Percentiles rank a stretch among this genome's conserved stretches.
These are phyloP conservation scores for Didymella glomerata DNA, from an alignment of 2,329 filamentous ascomycete genomes.

Conservation along the genomic window DNA sequence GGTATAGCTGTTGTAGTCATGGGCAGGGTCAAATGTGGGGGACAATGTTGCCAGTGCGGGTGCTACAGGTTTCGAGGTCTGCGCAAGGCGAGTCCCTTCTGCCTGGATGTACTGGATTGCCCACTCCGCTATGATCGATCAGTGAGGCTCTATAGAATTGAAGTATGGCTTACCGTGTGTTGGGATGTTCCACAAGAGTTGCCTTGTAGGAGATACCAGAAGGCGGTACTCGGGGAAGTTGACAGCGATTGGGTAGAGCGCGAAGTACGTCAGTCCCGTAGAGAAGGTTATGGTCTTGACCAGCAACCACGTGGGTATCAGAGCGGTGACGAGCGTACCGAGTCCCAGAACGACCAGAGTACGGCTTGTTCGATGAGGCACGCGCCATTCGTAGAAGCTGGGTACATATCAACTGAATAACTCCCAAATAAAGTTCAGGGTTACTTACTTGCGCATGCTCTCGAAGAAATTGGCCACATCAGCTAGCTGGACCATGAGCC, in stretches of 20 bases:
- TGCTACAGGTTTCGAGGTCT: conserved; percentile 1
- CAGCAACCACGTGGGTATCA: conserved; percentile 39
- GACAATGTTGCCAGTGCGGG: neutral
- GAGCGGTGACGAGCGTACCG: conserved; percentile 31
- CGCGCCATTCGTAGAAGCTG: conserved; percentile 52
- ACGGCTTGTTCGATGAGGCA: conserved; percentile 38
- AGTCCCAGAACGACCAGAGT: conserved; percentile 36
- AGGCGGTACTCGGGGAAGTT: conserved; percentile 49
- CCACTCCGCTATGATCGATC: conserved; percentile 39
- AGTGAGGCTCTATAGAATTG: neutral
- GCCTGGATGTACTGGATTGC: conserved; percentile 45
- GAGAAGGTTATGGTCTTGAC: conserved; percentile 42
- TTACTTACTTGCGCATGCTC: conserved; percentile 41
- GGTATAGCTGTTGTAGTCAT: conserved; percentile 35
- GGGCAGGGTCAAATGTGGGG: conserved; percentile 9
- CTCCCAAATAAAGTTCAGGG: too few relatives aligned
- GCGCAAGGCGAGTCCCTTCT: conserved; percentile 28
- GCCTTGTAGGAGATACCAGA: conserved; percentile 47
- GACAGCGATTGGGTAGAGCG: conserved; percentile 46
- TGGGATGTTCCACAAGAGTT: conserved; percentile 50
- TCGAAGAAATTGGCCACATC: conserved; percentile 50
- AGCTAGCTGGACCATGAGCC: conserved; percentile 47
- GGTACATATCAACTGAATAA: neutral
- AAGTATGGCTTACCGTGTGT: conserved; percentile 37
- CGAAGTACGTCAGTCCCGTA: conserved; percentile 45